Base-by-base conservation (phyloP, 2,329 filamentous ascomycete species). In the Nigrospora sphaerica region DNA sequence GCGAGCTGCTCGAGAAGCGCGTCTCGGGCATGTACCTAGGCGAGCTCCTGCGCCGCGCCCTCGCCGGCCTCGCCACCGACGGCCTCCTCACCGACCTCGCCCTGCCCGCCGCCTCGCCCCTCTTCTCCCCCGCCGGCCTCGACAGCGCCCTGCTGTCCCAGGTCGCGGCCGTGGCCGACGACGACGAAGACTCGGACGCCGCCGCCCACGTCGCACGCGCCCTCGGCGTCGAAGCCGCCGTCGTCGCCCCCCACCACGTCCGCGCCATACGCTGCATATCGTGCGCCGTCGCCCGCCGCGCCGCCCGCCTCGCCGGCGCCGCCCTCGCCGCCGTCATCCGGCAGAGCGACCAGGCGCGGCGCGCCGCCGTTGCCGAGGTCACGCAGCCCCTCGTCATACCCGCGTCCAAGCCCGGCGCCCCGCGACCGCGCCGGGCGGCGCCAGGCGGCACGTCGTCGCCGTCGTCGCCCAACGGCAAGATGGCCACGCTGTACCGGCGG, bases 1-100 rank as follows among this genome's bases (percentile, higher is more conserved):
- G 86, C 44, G 86, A 91, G 58, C 87, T 89, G 77, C 88, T 90
- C 53, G 86, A 91, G 66, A 91, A 91, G 69, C 80, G 85, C 35
- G 78, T 90, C n/a, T 88, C 83, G 0, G 86, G 86, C 51, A 85
- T 91, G 80, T 91, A 91, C 64, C 64, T 91, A 43, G 86, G 86
- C 13, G 87, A 91, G 60, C 82, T 91, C 35, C 71, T 90, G 41
- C 77, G 86, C 39, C 74, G 81, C 16, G 78, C 79, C 14, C 66
- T 90, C 12, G 57, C 87, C 19, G 64, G 71, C 6, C 42, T 68
- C 35, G 56, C 65, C 44, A 46, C 48, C 2, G 34, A 48, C 0
- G 17, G 37, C 1, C 12, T 36, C 7, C 42, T 58, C 17, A 41
- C 42, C 11, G 23, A 28, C 23, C 45, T 59, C 32, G 31, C 35